Base-by-base conservation (phyloP, 2,329 filamentous ascomycete species). In the Colletotrichum zoysiae region DNA sequence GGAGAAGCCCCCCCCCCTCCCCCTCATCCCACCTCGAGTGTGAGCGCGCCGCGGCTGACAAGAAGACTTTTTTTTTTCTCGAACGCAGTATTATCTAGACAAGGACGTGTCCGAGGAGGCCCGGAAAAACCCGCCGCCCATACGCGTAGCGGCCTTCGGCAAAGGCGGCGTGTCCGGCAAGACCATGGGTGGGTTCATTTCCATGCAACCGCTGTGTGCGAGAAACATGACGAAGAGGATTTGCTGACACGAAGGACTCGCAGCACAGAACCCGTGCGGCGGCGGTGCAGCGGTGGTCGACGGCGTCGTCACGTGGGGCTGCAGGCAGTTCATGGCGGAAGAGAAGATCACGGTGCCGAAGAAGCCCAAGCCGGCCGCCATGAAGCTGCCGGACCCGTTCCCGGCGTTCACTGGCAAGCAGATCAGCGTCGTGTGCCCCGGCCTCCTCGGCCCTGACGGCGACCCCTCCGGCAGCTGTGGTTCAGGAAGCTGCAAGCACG, bases 1-100 rank as follows among this genome's bases (percentile, higher is more conserved):
- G 42, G 7, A 7, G 5, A 18, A 7, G 42, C 6, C 7, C 42
- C 18, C 18, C n/a, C n/a, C n/a, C n/a, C n/a, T n/a, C 42, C 42
- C 18, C 42, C 40, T 16, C 3, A 2, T 42, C 12, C 38, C 40
- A 18, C 6, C 42, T 20, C 42, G 18, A 20, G 6, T 20, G 16
- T 44, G 16, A 20, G 16, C 40, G 12, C 14, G 5, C 3, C 16
- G 2, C 5, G 46, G n/a, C 2, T 50, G 46, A 50, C 46, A 50
- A 26, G 14, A 50, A 1, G 3, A 5, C 2, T 12, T 12, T 50
- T 40, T 12, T 40, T 26, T 26, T n/a, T n/a, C n/a, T 11, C 46
- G 2, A 26, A 50, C n/a, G 46, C 23, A 60, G 57, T 60, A 60
- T 42, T 46, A 60, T 1, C 26, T 60, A 18, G 57, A 60, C 14